Percentiles rank a stretch among this genome's conserved stretches.
phyloP scores from a whole-genome alignment of 2,329 filamentous ascomycete species.

The Xylaria sp. region DNA sequence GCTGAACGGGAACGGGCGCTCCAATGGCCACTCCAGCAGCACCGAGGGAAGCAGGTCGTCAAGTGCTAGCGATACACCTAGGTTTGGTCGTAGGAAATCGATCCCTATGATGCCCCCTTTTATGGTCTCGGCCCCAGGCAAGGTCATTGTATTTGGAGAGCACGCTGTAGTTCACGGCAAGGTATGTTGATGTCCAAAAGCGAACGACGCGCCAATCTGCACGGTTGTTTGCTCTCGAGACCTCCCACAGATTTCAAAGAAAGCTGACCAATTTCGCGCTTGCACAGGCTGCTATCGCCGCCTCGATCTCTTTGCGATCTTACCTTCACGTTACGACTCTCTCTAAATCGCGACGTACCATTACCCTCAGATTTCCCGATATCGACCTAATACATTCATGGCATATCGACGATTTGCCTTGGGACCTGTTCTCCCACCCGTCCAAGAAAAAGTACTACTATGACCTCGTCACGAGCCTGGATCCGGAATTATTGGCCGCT shows the following conservation, averaged over 20 bases:
- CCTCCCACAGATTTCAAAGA: background rate
- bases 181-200: constrained; percentile 53
- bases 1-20: constrained; percentile 35
- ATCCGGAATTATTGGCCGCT: constrained; percentile 79
- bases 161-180: constrained; percentile 98
- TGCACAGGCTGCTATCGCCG: constrained; percentile 82
- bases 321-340: constrained; percentile 95
- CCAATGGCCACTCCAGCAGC: constrained; percentile 41
- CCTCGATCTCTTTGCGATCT: constrained; percentile 91
- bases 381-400: constrained; percentile 89
- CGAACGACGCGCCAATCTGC: background rate
- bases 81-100: constrained; percentile 61
- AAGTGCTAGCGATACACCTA: constrained; percentile 44
- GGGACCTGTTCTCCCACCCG: constrained; percentile 78
- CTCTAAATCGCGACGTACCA: constrained; percentile 87
- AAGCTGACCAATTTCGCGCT: constrained; percentile 1
- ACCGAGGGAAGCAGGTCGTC: constrained; percentile 41
- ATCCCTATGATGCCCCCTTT: constrained; percentile 82
- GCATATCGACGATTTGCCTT: constrained; percentile 91
- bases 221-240: background rate
- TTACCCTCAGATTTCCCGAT: constrained; percentile 89
- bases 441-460: constrained; percentile 96
- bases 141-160: constrained; percentile 98
- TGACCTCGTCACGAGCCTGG: constrained; percentile 82
- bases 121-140: constrained; percentile 97